Evolutionary conservation across 495 filamentous ascomycete genomes (phyloP), one percentile per base, ranked within the genome.

Genomic region (Podospora pseudopauciseta): DNA sequence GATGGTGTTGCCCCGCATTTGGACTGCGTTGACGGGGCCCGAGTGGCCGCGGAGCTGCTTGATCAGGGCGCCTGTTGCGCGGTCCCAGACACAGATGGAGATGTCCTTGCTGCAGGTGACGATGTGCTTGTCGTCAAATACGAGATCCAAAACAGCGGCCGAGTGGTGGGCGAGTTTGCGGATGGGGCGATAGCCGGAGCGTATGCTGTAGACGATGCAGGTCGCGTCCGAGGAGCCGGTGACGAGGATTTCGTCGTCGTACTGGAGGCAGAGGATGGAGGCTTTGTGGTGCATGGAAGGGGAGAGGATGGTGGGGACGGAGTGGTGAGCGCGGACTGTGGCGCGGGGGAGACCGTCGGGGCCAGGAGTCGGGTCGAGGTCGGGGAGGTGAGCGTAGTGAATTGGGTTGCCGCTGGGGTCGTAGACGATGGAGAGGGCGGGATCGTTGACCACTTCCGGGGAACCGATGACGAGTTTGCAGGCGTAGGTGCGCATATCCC

Each of bases 101-200:
- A 88, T 86, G 79, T 99, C 95, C 79, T 98, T 98, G 70, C 92
- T 96, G 81, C 94, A 97, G 27, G 94, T 97, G 19, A 98, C 89
- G 69, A 99, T 97, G 79, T 95, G 90, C 63, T 90, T 87, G 65
- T 92, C 86, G 76, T 99, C 93, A 70, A 99, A 93, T 73, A 90
- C 92, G 5, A 98, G 87, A 76, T 99, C 95, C 18, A 99, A 85
- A 30, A 99, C 94, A 56, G 94, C 95, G 19, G 91, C 92, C 4
- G 83, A 86, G 81, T 99, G 95, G 64, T 88, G 84, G 15, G 79
- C 73, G 19, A 99, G 88, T 53, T 92, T 91, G 44, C 83, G 86
- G 60, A 96, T 85, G 0, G 96, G 93, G 63, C 85, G 83, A 79
- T 92, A 98, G 53, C 87, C 86, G 70, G 88, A 79, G 72, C 84